Evolutionary conservation across 2,329 filamentous ascomycete genomes (phyloP).

Genomic region (Hysterium pulicare): DNA sequence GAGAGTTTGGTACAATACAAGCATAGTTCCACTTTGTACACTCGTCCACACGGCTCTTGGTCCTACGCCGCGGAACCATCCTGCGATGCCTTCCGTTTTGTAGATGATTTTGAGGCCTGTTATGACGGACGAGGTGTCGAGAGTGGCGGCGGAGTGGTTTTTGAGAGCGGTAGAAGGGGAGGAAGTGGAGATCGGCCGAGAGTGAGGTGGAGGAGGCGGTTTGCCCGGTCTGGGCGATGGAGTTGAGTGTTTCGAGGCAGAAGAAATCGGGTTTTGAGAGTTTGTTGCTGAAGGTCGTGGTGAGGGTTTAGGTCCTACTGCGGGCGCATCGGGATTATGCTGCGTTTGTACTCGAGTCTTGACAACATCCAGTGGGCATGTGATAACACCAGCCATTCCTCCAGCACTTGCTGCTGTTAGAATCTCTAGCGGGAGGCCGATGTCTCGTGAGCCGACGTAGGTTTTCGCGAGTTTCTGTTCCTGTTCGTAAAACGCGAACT

Average conservation of each 20-base stretch:
- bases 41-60: slow-evolving; percentile 95
- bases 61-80: slow-evolving; percentile 93
- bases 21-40: slow-evolving; percentile 93
- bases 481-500: slow-evolving; percentile 98
- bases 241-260: slow-evolving; percentile 27
- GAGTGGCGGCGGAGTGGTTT: slow-evolving; percentile 70
- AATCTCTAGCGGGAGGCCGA: slow-evolving; percentile 81
- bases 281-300: slow-evolving; percentile 9
- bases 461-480: slow-evolving; percentile 77
- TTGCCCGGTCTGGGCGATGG: slow-evolving; percentile 19
- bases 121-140: slow-evolving; percentile 87
- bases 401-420: slow-evolving; percentile 86
- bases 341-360: slow-evolving; percentile 97
- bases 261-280: not conserved
- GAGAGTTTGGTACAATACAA: slow-evolving; percentile 89
- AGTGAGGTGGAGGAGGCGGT: slow-evolving; percentile 45
- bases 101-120: slow-evolving; percentile 86
- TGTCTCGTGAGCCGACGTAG: slow-evolving; percentile 76
- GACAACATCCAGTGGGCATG: slow-evolving; percentile 93
- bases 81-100: slow-evolving; percentile 78
- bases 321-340: slow-evolving; percentile 53
- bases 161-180: slow-evolving; percentile 81
- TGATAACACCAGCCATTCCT: slow-evolving; percentile 88
- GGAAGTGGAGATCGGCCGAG: slow-evolving; percentile 80
- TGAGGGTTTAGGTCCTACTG: not conserved